phyloP scores from a whole-genome alignment of 2,329 filamentous ascomycete species.

The Aspergillaceae sp. region DNA sequence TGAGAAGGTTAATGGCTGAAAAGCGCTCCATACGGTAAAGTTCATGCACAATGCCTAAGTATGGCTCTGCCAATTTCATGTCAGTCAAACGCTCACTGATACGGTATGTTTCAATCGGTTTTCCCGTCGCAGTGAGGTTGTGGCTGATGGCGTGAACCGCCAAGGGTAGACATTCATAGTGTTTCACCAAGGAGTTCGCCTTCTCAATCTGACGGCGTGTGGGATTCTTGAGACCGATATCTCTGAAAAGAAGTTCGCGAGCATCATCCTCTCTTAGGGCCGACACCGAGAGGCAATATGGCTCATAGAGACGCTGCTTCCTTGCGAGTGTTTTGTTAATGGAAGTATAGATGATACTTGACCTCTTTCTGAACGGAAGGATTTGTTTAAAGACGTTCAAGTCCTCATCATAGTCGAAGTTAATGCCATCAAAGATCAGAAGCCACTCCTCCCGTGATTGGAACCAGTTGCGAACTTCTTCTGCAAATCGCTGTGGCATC shows the following conservation, averaged over 20 bases:
- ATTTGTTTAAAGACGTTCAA: slow-evolving; percentile 47
- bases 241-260: slow-evolving; percentile 52
- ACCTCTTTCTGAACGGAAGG: slow-evolving; percentile 56
- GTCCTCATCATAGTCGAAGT: slow-evolving; percentile 49
- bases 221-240: slow-evolving; percentile 52
- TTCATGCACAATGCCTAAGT: slow-evolving; percentile 42
- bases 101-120: slow-evolving; percentile 52
- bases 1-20: slow-evolving; percentile 57
- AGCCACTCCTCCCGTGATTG: slow-evolving; percentile 56
- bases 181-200: slow-evolving; percentile 53
- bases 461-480: slow-evolving; percentile 54
- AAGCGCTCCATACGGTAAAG: slow-evolving; percentile 31
- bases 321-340: slow-evolving; percentile 51
- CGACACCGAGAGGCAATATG: slow-evolving; percentile 50
- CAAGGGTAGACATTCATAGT: slow-evolving; percentile 57
- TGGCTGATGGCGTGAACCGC: slow-evolving; percentile 60
- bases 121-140: slow-evolving; percentile 52
- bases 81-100: slow-evolving; percentile 50
- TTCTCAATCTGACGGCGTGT: slow-evolving; percentile 47
- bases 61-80: slow-evolving; percentile 45
- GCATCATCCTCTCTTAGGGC: slow-evolving; percentile 50
- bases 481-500: slow-evolving; percentile 44
- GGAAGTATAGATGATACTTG: slow-evolving; percentile 61
- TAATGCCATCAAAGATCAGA: slow-evolving; percentile 58
- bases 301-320: slow-evolving; percentile 52